Percentiles rank a stretch among this genome's conserved stretches.
Conservation (phyloP, 2,329 filamentous ascomycete species). For the Colletotrichum sp. region DNA sequence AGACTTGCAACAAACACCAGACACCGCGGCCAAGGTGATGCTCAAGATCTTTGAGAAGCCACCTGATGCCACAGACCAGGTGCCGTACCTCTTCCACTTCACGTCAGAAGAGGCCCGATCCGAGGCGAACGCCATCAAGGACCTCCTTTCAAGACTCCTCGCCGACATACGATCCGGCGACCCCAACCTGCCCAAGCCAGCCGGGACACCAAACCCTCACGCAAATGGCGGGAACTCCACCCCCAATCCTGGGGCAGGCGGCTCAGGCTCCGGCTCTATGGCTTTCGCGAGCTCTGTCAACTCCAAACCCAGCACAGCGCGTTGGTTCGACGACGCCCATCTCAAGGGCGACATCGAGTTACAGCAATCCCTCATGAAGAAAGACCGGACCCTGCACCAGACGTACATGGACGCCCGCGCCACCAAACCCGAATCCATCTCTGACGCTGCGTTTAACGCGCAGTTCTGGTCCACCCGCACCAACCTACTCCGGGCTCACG, state of each 20-base stretch:
- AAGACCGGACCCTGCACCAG: conserved; percentile 75
- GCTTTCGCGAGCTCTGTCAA: conserved; percentile 76
- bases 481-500: conserved; percentile 85
- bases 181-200: conserved; percentile 54
- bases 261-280: conserved; percentile 68
- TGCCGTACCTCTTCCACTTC: conserved; percentile 87
- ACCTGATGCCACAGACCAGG: conserved; percentile 61
- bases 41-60: conserved; percentile 86
- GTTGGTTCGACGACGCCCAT: conserved; percentile 81
- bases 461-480: conserved; percentile 96
- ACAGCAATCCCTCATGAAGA: conserved; percentile 87
- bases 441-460: conserved; percentile 79
- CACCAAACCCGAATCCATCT: conserved; percentile 85
- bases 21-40: conserved; percentile 87
- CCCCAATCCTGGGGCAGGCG: conserved; percentile 23
- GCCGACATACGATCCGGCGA: conserved; percentile 68
- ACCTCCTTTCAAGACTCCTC: conserved; percentile 79
- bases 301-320: conserved; percentile 58
- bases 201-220: conserved; percentile 29
- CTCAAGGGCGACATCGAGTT: conserved; percentile 81
- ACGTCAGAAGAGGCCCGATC: conserved; percentile 79
- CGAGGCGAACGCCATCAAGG: conserved; percentile 87
- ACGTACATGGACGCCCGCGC: conserved; percentile 86
- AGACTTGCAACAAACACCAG: conserved; percentile 96
- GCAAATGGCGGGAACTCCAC: conserved; percentile 26